A percentile compares a stretch with the other conserved stretches of the same genome.
Evolutionary conservation across 768 basidiomycete genomes (phyloP).

Genomic region (Chalciporus pseudorubinellus): DNA sequence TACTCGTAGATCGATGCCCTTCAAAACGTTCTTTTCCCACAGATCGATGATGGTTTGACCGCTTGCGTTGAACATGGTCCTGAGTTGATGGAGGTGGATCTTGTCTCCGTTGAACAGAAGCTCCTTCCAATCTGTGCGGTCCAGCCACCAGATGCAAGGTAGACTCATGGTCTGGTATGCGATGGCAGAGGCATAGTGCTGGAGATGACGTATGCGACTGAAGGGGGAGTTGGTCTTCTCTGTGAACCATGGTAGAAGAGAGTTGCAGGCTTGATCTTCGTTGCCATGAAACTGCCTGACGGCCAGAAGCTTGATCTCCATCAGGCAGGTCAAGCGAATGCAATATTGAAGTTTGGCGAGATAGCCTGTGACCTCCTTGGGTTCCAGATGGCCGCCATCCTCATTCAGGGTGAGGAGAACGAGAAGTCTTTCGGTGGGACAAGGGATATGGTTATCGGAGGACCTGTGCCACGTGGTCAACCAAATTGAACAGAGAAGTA

Average conservation of each 20-base stretch:
- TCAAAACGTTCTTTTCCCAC: background rate
- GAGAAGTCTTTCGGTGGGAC: background rate
- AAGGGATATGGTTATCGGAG: background rate
- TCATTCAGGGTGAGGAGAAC: background rate
- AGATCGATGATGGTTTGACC: background rate
- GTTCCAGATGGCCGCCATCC: background rate
- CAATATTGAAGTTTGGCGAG: background rate
- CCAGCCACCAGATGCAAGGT: background rate
- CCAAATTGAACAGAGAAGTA: no score
- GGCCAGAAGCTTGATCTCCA: background rate
- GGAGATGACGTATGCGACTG: background rate
- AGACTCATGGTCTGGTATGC: background rate
- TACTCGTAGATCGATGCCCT: background rate
- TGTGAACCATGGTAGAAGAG: background rate
- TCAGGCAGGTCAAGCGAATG: background rate
- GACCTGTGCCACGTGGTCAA: background rate
- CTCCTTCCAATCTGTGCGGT: background rate
- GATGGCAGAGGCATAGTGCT: background rate
- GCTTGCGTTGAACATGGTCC: background rate
- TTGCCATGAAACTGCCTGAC: background rate
- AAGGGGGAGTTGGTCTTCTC: background rate
- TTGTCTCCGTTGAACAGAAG: background rate
- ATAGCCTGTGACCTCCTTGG: background rate
- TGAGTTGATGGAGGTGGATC: background rate
- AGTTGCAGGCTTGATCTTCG: background rate